These are phyloP conservation scores for Batrachochytrium dendrobatidis DNA, from an alignment of 371 early-diverging fungal species.

Conservation along the genomic window DNA sequence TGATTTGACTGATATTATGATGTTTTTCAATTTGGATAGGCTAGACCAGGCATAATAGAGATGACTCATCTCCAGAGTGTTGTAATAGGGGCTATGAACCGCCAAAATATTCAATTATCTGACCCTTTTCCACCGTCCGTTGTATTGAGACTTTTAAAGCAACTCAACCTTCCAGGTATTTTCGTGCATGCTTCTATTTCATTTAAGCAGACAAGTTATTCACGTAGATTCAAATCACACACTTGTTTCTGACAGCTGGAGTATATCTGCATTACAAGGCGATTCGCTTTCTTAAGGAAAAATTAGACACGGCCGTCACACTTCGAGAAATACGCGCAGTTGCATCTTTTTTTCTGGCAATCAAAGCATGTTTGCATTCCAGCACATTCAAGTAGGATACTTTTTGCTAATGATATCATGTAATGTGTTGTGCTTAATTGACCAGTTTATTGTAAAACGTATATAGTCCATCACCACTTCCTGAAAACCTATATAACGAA, in stretches of 20 bases:
- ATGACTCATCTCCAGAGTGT: no score
- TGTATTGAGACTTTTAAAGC: background rate
- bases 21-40: no score
- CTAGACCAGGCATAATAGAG: no score
- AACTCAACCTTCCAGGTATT: background rate
- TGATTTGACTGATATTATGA: no score
- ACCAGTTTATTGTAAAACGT: background rate
- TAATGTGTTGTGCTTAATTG: background rate
- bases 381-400: no score
- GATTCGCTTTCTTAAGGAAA: background rate
- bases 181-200: background rate
- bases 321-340: background rate
- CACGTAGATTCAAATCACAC: background rate
- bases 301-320: background rate
- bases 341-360: background rate
- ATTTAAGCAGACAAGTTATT: background rate
- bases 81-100: no score
- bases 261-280: conserved; percentile 2
- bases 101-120: background rate
- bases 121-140: background rate
- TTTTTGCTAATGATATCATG: background rate
- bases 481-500: no score
- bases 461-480: background rate
- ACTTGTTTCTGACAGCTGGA: background rate
- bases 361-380: background rate